Evolutionary conservation across 2,329 filamentous ascomycete species (phyloP).

Genomic region (Diplodia intermedia): DNA sequence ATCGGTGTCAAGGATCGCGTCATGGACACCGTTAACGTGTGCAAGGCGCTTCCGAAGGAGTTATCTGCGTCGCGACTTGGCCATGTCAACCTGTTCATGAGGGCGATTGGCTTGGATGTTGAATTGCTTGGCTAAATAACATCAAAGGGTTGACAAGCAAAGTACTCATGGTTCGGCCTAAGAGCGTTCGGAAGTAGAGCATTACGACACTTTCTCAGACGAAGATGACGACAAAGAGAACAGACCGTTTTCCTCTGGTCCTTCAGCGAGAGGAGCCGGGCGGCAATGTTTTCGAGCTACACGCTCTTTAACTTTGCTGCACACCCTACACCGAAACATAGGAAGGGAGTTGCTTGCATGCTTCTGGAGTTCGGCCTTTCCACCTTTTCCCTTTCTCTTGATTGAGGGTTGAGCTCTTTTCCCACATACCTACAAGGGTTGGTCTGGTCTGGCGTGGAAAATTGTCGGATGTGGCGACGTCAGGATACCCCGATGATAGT

Average conservation of each 20-base stretch:
- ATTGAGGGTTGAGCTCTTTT: not conserved
- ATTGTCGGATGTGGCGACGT: conserved; percentile 14
- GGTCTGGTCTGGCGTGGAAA: conserved; percentile 16
- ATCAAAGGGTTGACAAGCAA: not conserved
- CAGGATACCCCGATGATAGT: conserved; percentile 28
- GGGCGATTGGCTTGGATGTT: conserved; percentile 97
- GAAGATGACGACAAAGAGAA: not conserved
- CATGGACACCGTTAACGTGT: conserved; percentile 89
- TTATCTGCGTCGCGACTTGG: conserved; percentile 83
- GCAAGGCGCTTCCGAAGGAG: conserved; percentile 86
- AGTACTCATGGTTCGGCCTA: not conserved
- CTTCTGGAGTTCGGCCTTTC: not conserved
- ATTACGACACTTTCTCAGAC: conserved; percentile 5
- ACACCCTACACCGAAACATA: not conserved
- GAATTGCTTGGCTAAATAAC: conserved; percentile 67
- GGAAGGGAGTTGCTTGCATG: not conserved
- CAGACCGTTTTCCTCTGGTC: conserved; percentile 2
- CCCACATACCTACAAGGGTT: not conserved
- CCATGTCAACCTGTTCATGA: conserved; percentile 98
- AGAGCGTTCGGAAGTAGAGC: not conserved
- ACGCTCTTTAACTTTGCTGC: not conserved
- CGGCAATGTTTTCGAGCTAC: conserved; percentile 1
- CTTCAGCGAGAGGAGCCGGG: conserved; percentile 2
- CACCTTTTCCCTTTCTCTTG: not conserved
- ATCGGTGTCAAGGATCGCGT: conserved; percentile 97